These are phyloP conservation scores for Rosa hybrid DNA, from an alignment of 331 rosid species.

Conservation along the genomic window DNA sequence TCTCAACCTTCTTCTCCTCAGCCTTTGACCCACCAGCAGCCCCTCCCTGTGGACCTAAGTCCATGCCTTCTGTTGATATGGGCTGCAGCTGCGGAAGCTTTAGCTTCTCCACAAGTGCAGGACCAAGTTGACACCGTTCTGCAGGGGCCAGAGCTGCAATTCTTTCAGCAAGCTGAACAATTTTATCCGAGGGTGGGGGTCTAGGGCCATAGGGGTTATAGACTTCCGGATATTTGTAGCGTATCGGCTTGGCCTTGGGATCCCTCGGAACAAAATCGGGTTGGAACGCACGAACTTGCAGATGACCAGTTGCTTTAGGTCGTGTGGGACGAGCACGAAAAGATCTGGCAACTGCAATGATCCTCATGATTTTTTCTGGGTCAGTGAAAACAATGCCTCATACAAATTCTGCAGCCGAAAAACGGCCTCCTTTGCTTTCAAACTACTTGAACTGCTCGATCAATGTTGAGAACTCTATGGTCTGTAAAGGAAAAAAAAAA, in stretches of 20 bases:
- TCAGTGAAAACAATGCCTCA: slow-evolving; percentile 19
- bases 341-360: slow-evolving; percentile 16
- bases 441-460: not conserved
- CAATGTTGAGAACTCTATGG: not conserved
- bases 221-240: slow-evolving; percentile 32
- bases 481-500: not conserved
- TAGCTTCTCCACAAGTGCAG: slow-evolving; percentile 28
- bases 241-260: slow-evolving; percentile 25
- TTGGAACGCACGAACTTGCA: slow-evolving; percentile 36
- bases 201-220: slow-evolving; percentile 36
- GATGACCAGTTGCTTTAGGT: slow-evolving; percentile 25
- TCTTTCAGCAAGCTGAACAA: slow-evolving; percentile 35
- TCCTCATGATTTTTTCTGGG: slow-evolving; percentile 27
- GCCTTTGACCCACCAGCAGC: slow-evolving; percentile 18
- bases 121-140: slow-evolving; percentile 35
- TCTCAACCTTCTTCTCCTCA: slow-evolving; percentile 40
- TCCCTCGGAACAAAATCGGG: slow-evolving; percentile 36
- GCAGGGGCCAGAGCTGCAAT: slow-evolving; percentile 26
- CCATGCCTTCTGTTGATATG: slow-evolving; percentile 33
- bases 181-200: slow-evolving; percentile 34
- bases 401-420: not conserved
- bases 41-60: slow-evolving; percentile 27
- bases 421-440: not conserved
- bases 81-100: slow-evolving; percentile 28
- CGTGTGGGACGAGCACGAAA: slow-evolving; percentile 7